These are phyloP conservation scores for Chionographis japonica DNA, from an alignment of 106 monocot species.

Conservation along the genomic window DNA sequence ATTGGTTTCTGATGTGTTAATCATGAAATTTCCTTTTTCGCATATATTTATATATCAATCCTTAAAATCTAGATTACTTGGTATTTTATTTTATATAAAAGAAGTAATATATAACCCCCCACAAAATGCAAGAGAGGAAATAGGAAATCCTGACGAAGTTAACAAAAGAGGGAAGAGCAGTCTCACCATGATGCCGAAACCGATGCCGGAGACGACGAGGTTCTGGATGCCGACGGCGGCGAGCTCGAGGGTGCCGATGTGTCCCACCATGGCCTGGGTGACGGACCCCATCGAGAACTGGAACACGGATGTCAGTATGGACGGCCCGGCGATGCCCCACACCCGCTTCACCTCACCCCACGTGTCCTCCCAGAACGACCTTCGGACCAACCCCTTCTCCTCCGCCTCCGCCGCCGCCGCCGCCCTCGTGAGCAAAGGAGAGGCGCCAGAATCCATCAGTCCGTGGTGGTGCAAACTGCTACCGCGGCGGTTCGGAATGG, in stretches of 20 bases:
- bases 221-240: conserved; percentile 38
- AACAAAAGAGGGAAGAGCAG: not conserved
- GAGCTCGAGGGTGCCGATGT: conserved; percentile 37
- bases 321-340: conserved; percentile 35
- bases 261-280: conserved; percentile 30
- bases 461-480: no score
- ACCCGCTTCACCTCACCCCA: conserved; percentile 12
- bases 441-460: no score
- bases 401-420: conserved; percentile 19
- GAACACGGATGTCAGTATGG: conserved; percentile 22
- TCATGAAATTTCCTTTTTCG: no score
- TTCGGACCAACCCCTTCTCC: not conserved
- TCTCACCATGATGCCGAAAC: conserved; percentile 32
- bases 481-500: no score
- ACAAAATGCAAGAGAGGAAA: not conserved
- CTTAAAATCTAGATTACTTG: no score
- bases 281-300: conserved; percentile 22
- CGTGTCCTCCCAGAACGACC: not conserved
- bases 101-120: not conserved
- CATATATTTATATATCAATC: no score
- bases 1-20: no score
- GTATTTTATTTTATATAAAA: no score
- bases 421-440: not conserved
- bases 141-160: not conserved
- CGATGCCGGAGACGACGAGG: conserved; percentile 34